Evolutionary conservation across 352 stramenopile genomes (phyloP), one percentile per base, ranked within the genome.

Genomic region (Phytophthora palmivora): DNA sequence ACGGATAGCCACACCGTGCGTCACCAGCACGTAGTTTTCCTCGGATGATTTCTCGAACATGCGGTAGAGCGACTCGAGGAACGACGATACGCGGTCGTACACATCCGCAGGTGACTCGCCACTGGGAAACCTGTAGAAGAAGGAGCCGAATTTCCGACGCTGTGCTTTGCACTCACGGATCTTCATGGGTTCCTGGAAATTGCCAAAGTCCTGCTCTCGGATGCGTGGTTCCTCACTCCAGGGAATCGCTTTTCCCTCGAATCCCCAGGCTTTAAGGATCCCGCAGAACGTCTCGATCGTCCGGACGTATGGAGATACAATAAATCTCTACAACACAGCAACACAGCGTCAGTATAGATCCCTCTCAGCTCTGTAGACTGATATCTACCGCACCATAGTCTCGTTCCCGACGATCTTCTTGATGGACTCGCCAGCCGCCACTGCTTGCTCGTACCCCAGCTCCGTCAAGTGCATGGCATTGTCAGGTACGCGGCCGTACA

Each of bases 141-240:
- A 97, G 21, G 82, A 87, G 15, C 88, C 87, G 63, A 94, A 96
- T 30, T 76, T 81, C 21, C 78, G 79, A 4, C 84, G 82, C 47
- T 94, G 83, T 12, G 72, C 53, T 53, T 95, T 94, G 72, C 80
- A 92, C 46, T 95, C 80, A 14, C 84, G 80, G 59, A 95, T 94
- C 41, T 90, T 89, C 24, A 81, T 55, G 4, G 84, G 84, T 6
- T 95, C 83, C 45, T 96, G 88, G 64, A 95, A 96, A 51, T 97
- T 97, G 51, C 87, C 89, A 78, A 96, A 97, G 53, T 97, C 87
- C 58, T 97, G 89, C 45, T 97, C 89, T 11, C 87, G 80, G 44
- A 97, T 95, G 9, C 88, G 87, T 7, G 88, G 88, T 51, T 97
- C 89, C 46, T 97, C 88, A 4, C 67, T 76, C 83, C 87, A 91